phyloP scores from a whole-genome alignment of 2,329 filamentous ascomycete genomes.

The Cladophialophora immunda region DNA sequence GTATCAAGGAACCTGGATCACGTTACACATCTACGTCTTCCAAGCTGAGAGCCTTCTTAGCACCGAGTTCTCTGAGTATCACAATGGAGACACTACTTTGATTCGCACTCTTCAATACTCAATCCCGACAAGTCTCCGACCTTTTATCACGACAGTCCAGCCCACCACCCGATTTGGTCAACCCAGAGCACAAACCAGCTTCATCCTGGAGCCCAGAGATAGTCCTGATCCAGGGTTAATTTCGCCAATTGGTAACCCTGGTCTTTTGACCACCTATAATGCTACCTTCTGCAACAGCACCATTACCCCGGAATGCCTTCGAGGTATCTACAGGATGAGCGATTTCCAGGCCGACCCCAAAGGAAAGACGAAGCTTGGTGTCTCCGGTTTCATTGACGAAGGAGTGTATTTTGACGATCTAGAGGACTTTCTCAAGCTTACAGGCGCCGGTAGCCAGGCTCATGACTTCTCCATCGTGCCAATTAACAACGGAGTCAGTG shows the following conservation, averaged over 20 bases:
- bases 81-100: slow-evolving; percentile 55
- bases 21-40: slow-evolving; percentile 62
- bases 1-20: slow-evolving; percentile 68
- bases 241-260: background rate
- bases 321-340: slow-evolving; percentile 58
- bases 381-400: slow-evolving; percentile 61
- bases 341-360: slow-evolving; percentile 49
- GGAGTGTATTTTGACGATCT: slow-evolving; percentile 65
- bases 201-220: slow-evolving; percentile 40
- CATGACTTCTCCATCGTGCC: slow-evolving; percentile 65
- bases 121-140: slow-evolving; percentile 63
- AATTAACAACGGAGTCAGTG: slow-evolving; percentile 66
- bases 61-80: slow-evolving; percentile 66
- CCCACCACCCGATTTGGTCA: slow-evolving; percentile 71
- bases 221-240: background rate
- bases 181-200: slow-evolving; percentile 53
- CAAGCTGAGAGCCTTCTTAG: slow-evolving; percentile 65
- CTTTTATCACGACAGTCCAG: slow-evolving; percentile 69
- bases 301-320: slow-evolving; percentile 60
- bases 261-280: slow-evolving; percentile 32
- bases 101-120: slow-evolving; percentile 69
- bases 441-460: slow-evolving; percentile 60
- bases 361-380: slow-evolving; percentile 52
- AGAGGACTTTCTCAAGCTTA: slow-evolving; percentile 63
- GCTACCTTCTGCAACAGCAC: slow-evolving; percentile 49